A percentile compares a stretch with the other conserved stretches of the same genome.
Conservation (phyloP, 1,284 basidiomycete species). For the Apiotrichum mycotoxinovorans region DNA sequence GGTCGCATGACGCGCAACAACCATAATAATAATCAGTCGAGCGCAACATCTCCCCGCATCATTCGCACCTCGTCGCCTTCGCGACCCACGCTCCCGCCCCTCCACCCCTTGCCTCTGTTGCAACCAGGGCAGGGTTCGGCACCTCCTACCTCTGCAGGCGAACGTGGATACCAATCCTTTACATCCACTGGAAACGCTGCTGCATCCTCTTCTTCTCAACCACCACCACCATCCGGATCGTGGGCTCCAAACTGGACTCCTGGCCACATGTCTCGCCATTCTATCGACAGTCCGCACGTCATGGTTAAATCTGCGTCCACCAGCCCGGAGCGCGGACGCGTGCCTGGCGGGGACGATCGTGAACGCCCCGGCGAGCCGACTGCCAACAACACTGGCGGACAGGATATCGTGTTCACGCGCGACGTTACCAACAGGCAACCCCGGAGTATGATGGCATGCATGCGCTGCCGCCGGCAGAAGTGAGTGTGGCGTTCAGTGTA, state of each 20-base stretch:
- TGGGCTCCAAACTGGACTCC: conserved; percentile 15
- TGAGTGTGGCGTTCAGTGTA: conserved; percentile 17
- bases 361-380: conserved; percentile 7
- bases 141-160: neutral
- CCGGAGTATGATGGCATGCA: conserved; percentile 49
- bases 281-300: conserved; percentile 13
- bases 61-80: conserved; percentile 17
- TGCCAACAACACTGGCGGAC: neutral
- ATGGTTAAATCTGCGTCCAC: conserved; percentile 16
- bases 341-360: neutral
- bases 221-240: conserved; percentile 2
- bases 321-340: conserved; percentile 10
- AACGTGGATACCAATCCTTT: conserved; percentile 13
- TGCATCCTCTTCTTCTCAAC: neutral
- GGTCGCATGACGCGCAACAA: neutral
- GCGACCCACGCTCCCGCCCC: conserved; percentile 13
- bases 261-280: conserved; percentile 15
- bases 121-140: neutral
- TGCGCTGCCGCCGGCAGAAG: conserved; percentile 41
- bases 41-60: conserved; percentile 14
- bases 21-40: neutral
- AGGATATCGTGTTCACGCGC: conserved; percentile 30
- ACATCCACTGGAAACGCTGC: conserved; percentile 5
- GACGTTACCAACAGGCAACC: conserved; percentile 39
- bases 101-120: conserved; percentile 13